Percentiles rank a stretch among this genome's conserved stretches.
Conservation (phyloP, 2,329 filamentous ascomycete genomes). For the Cladosporium sp. region DNA sequence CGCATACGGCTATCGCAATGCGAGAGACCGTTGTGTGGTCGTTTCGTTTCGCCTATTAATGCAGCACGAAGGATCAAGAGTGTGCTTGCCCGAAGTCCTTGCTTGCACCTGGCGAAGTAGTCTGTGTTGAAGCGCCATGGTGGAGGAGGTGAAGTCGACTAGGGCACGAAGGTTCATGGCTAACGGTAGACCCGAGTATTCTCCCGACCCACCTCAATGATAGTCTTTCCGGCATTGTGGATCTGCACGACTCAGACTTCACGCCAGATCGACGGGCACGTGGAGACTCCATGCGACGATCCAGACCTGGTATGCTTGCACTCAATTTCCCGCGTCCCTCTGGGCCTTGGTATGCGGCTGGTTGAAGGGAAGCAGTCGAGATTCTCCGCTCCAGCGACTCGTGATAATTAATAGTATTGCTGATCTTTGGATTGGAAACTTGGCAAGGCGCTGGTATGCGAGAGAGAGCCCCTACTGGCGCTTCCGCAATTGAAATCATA, state of each 20-base stretch:
- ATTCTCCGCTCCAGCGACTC: neutral
- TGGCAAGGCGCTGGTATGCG: neutral
- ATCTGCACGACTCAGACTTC: slow-evolving; percentile 3
- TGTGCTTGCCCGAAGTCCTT: neutral
- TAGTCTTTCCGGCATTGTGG: neutral
- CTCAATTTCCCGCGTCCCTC: neutral
- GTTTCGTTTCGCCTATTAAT: neutral
- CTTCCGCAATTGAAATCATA: neutral
- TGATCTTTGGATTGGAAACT: neutral
- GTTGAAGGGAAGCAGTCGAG: too few species aligned
- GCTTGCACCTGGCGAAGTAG: neutral
- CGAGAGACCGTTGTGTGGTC: neutral
- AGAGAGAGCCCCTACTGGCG: neutral
- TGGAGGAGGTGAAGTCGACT: slow-evolving; percentile 10
- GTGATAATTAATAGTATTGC: neutral
- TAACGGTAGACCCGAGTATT: neutral
- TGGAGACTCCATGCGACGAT: neutral
- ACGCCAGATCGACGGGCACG: slow-evolving; percentile 4
- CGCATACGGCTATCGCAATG: neutral
- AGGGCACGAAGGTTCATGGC: slow-evolving; percentile 7
- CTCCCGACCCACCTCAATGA: neutral
- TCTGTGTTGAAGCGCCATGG: neutral
- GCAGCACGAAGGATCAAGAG: neutral
- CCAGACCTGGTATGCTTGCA: neutral
- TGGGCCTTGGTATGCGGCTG: too few species aligned